Evolutionary conservation across 805 yeast species (phyloP), one percentile per base, ranked within the genome.

Genomic region (Saturnispora serradocipensis): DNA sequence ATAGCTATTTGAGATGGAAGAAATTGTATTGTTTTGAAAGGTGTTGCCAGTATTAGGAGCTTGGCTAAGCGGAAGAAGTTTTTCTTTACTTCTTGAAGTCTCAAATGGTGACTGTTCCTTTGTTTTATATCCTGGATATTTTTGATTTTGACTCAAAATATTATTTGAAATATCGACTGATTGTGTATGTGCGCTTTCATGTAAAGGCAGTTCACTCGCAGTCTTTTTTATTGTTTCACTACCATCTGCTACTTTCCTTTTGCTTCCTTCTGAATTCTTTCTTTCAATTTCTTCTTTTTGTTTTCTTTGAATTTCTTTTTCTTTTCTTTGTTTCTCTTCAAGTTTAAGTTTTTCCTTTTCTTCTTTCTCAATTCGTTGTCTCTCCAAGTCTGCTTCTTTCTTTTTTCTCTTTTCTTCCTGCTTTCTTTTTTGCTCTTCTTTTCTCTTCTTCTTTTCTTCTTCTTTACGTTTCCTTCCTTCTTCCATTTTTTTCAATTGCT

Each of bases 401-500:
- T 58, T 72, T 71, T 59, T 73, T 61, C 63, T 67, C 54, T 68
- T 75, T 60, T 71, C 78, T 27, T 56, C 57, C 22, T 49, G 43
- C 42, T 56, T 57, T 20, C 40, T 43, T 49, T 36, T 55, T 28
- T 48, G 43, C 42, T 57, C 56, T 58, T 64, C 71, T 54, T 61
- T 67, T 46, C 60, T 64, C 63, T 60, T 69, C 68, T 69, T 68
- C 64, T 69, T 59, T 63, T 73, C 69, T 40, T 63, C 69, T 63
- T 75, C 69, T 63, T 72, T 67, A 59, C 67, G 67, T 57, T 72
- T 61, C 61, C 75, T 67, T 4, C 77, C 74, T 55, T 78, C 80
- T 57, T 77, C 82, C 30, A 62, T 65, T 58, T 64, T 70, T 58
- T 63, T 68, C 63, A 66, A 61, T 68, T 71, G 63, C 63, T 73